Evolutionary conservation across 2,329 filamentous ascomycete genomes (phyloP).

Genomic region (Colletotrichum tropicicola): DNA sequence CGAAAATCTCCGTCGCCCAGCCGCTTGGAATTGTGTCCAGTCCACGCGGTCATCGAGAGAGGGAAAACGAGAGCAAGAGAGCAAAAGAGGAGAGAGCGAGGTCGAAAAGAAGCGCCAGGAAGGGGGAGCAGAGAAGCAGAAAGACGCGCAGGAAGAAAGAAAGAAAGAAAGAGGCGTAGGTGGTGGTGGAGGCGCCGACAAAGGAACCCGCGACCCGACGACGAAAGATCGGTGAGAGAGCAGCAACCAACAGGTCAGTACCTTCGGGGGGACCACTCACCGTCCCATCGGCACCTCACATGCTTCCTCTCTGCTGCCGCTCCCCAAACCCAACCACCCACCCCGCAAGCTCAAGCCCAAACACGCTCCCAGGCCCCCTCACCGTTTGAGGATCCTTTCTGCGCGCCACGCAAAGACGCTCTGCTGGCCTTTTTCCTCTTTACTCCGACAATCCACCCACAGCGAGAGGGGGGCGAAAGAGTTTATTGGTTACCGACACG

Average conservation of each 20-base stretch:
- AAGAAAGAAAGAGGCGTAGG: background rate
- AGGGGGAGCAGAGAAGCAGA: background rate
- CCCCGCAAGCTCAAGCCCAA: too few species aligned
- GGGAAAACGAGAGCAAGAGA: background rate
- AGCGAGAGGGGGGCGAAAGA: background rate
- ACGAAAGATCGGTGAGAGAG: too few species aligned
- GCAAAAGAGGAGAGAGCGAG: background rate
- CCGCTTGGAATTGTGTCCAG: background rate
- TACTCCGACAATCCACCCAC: background rate
- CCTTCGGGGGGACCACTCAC: too few species aligned
- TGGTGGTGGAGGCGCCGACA: too few species aligned
- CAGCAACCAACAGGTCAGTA: too few species aligned
- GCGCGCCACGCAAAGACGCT: background rate
- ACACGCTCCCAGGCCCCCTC: too few species aligned
- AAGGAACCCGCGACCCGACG: too few species aligned
- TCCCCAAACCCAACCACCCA: too few species aligned
- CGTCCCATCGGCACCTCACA: too few species aligned
- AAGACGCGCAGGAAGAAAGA: background rate
- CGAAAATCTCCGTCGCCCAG: constrained; percentile 10
- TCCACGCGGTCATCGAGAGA: background rate
- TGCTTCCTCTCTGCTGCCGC: too few species aligned
- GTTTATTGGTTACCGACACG: background rate
- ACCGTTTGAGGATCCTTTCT: background rate
- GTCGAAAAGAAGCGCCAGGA: background rate
- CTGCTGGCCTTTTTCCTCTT: background rate